Evolutionary conservation across 1,284 basidiomycete genomes (phyloP), one percentile per base, ranked within the genome.

Genomic region (Cryptococcus sp.): DNA sequence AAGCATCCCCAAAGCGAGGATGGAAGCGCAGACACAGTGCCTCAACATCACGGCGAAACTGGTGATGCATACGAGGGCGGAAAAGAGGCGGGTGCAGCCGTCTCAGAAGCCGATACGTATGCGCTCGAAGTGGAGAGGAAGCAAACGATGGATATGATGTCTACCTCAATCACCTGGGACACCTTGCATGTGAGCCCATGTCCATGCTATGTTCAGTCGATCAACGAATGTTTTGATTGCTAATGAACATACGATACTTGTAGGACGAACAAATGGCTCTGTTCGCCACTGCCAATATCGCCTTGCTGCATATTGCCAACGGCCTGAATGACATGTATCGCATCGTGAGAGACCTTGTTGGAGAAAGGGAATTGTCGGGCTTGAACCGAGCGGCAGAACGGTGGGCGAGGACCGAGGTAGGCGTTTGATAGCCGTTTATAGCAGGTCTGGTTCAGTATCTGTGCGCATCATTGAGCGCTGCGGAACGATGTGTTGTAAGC

Each of bases 221-320:
- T 19, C 5, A 51, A 20, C 19, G 35, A 41, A 40, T 1, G n/a
- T 8, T 8, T n/a, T 41, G 20, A 30, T 15, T 51, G 38, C 11
- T 53, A 5, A 22, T 53, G 22, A 1, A 10, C 20, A 17, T n/a
- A 50, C 35, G 30, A 19, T 46, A 27, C n/a, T n/a, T 42, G 23
- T 51, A 77, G 72, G 65, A 75, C 52, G 75, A 78, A 47, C 77
- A 79, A 62, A 60, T 76, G 22, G 63, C 73, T 0, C 56, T 76
- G 8, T 78, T 71, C 43, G 75, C 75, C 0, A 76, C 75, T 3
- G 71, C 75, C 11, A 67, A 66, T 40, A 71, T 78, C 13, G 69
- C 74, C 0, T 55, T 78, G 6, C 59, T 68, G 3, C 72, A 76
- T 50, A 55, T 76, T 22, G 62, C 68, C 0, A 58, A 60, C 23